phyloP scores from a whole-genome alignment of 768 basidiomycete genomes.

The Termitomyces eurrhizus region DNA sequence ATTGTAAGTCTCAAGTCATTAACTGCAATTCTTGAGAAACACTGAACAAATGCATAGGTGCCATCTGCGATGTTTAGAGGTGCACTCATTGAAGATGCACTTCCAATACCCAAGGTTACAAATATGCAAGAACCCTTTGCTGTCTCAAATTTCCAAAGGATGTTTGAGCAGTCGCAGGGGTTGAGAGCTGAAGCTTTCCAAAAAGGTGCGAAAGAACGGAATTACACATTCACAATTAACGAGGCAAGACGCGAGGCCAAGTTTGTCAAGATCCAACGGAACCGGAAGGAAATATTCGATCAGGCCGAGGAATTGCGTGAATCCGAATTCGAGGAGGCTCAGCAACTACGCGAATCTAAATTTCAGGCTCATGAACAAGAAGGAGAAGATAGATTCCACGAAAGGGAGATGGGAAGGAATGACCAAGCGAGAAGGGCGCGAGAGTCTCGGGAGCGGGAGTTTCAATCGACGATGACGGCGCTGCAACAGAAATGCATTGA shows the following conservation, averaged over 20 bases:
- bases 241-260: slow-evolving; percentile 2
- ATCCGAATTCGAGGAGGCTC: background rate
- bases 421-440: background rate
- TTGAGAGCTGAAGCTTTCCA: slow-evolving; percentile 1
- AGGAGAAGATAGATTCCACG: background rate
- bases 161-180: slow-evolving; percentile 1
- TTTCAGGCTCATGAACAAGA: background rate
- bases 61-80: background rate
- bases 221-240: slow-evolving; percentile 1
- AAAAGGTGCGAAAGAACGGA: background rate
- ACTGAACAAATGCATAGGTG: background rate
- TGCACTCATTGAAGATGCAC: background rate
- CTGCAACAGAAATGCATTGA: background rate
- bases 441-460: background rate
- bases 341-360: background rate
- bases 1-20: background rate
- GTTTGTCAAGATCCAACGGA: slow-evolving; percentile 1
- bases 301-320: background rate
- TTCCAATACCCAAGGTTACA: background rate
- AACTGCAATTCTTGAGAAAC: too few relatives aligned
- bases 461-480: background rate
- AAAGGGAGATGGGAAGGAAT: background rate
- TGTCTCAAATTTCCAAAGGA: background rate
- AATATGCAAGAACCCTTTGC: too few relatives aligned
- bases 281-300: background rate